Base-by-base conservation (phyloP, 2,329 filamentous ascomycete species). In the Pseudocercospora macadamiae region DNA sequence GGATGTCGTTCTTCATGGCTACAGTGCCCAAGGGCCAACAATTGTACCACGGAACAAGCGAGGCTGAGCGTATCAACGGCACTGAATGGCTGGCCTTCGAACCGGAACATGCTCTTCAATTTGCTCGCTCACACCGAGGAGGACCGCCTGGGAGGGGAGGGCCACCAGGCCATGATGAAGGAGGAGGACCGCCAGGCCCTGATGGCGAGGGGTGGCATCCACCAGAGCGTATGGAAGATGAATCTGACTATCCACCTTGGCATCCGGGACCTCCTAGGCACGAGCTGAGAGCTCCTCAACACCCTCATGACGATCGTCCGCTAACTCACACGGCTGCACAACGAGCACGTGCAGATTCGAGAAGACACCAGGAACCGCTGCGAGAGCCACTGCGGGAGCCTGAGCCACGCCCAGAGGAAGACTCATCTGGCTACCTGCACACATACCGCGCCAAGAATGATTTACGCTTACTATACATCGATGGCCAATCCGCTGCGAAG, bases 71-170 rank as follows among this genome's bases (percentile, higher is more conserved):
- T 0, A 80, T 89, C 0, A 71, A 74, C 2, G 81, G 79, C 0
- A 82, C 80, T 2, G 86, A 91, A 66, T 91, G 89, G 88, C 77
- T 92, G 1, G 89, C 89, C 0, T 92, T 91, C 68, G 89, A 92
- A 70, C 82, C 88, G 3, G 89, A 92, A 66, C 89, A 92, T 72
- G 86, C 89, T 0, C 78, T 88, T 64, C 70, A 78, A 2, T 91
- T 92, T 73, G 86, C 88, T 39, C 71, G 72, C 16, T 64, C 66
- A 7, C 59, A 53, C 4, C 56, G 51, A 23, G 55, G 58, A n/a
- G 61, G 60, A 49, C 65, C 64, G 8, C 64, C 55, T 23, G 54
- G 48, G 9, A 37, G 44, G 37, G 51, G 39, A 36, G 54, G 36
- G 48, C 53, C 32, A 21, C 51, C 62, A 48, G 30, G 23, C 21